phyloP scores from a whole-genome alignment of 345 rosid genomes.

The Hypericum androsaemum region DNA sequence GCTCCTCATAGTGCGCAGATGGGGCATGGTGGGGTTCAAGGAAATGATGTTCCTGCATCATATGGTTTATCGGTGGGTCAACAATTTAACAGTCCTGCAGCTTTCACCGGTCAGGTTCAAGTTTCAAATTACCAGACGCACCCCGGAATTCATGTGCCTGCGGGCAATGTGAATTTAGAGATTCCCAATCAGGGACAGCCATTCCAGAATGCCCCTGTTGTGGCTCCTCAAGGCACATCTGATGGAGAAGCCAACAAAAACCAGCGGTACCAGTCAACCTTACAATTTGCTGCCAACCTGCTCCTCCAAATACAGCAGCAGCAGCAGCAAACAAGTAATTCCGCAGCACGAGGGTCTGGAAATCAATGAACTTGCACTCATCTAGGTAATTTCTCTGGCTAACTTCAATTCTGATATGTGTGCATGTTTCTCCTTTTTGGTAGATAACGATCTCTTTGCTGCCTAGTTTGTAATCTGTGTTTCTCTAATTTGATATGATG shows the following conservation, averaged over 20 bases:
- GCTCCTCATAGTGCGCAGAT: constrained; percentile 29
- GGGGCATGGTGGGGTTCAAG: constrained; percentile 38
- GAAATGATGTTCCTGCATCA: constrained; percentile 29
- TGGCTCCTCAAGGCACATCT: constrained; percentile 36
- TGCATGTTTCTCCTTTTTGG: too few species aligned
- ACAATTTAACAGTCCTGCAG: constrained; percentile 28
- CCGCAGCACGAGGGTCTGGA: constrained; percentile 17
- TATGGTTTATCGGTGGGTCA: constrained; percentile 18
- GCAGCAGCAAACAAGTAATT: constrained; percentile 33
- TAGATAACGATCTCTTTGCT: too few species aligned
- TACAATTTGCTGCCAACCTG: constrained; percentile 85
- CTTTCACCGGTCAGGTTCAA: constrained; percentile 38
- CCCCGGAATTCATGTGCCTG: constrained; percentile 28
- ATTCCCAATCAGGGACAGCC: constrained; percentile 43
- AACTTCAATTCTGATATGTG: too few species aligned
- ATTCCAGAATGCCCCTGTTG: constrained; percentile 39
- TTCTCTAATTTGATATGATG: too few species aligned
- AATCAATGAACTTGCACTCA: constrained; percentile 13
- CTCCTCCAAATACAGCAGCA: constrained; percentile 85
- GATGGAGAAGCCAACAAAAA: constrained; percentile 66
- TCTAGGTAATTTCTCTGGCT: constrained; percentile 12
- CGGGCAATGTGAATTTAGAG: constrained; percentile 35
- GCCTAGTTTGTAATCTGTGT: too few species aligned
- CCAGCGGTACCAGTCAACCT: constrained; percentile 82
- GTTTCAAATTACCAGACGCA: constrained; percentile 39